Conservation (phyloP, 805 yeast species). For the Metschnikowia lachancei region DNA sequence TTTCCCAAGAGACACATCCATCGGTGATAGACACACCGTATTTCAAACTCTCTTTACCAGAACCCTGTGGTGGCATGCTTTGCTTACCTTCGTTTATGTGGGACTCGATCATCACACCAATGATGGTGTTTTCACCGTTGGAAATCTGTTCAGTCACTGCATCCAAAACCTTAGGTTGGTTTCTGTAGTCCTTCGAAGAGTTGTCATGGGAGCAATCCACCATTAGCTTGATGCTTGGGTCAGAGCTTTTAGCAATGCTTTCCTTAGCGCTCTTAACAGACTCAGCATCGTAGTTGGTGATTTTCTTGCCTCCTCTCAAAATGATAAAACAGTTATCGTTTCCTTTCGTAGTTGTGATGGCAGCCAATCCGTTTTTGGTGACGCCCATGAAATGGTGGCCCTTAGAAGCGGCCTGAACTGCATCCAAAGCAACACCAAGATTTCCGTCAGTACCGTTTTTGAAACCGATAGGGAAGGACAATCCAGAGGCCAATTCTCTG, state of each 20-base stretch:
- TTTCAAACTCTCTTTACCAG: conserved; percentile 68
- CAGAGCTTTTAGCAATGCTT: conserved; percentile 47
- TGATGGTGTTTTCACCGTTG: conserved; percentile 69
- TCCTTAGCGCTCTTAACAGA: conserved; percentile 58
- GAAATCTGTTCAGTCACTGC: conserved; percentile 75
- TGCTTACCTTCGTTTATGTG: conserved; percentile 92
- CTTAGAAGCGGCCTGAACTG: conserved; percentile 85
- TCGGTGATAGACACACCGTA: conserved; percentile 98
- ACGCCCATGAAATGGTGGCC: conserved; percentile 94
- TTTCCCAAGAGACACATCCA: conserved; percentile 91
- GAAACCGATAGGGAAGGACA: conserved; percentile 97
- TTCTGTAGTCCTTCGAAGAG: conserved; percentile 83
- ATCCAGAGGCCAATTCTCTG: conserved; percentile 94
- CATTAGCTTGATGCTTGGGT: conserved; percentile 63
- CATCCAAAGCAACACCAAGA: conserved; percentile 91
- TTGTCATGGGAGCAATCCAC: conserved; percentile 98
- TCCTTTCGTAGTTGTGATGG: conserved; percentile 94
- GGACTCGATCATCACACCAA: conserved; percentile 97
- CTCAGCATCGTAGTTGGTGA: conserved; percentile 83
- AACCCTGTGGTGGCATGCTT: conserved; percentile 58
- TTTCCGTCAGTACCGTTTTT: conserved; percentile 98
- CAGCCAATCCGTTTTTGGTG: conserved; percentile 94
- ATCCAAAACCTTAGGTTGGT: conserved; percentile 87
- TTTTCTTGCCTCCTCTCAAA: conserved; percentile 91
- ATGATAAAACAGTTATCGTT: conserved; percentile 87